phyloP scores from a whole-genome alignment of 768 basidiomycete species.

The Boletus huronensis region DNA sequence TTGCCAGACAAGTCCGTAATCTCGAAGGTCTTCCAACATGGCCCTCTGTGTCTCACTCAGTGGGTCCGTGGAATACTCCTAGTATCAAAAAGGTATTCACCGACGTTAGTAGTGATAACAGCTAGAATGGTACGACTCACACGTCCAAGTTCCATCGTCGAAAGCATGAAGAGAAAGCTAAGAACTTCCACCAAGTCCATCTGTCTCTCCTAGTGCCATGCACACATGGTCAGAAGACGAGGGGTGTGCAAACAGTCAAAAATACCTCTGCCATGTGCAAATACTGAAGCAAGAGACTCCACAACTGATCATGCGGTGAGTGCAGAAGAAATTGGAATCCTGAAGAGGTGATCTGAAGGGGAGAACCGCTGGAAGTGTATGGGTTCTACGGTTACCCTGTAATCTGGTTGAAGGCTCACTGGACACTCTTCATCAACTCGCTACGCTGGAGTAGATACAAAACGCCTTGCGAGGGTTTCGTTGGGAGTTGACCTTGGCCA shows the following conservation, averaged over 20 bases:
- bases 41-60: slow-evolving; percentile 74
- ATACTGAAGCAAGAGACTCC: slow-evolving; percentile 92
- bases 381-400: not conserved
- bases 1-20: slow-evolving; percentile 93
- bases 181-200: slow-evolving; percentile 94
- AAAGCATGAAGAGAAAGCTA: slow-evolving; percentile 94
- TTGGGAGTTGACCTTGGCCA: slow-evolving; percentile 68
- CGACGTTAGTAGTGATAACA: not conserved
- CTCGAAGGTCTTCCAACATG: slow-evolving; percentile 90
- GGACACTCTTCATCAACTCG: slow-evolving; percentile 75
- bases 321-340: slow-evolving; percentile 97
- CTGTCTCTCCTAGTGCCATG: slow-evolving; percentile 58
- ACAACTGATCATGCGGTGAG: slow-evolving; percentile 90
- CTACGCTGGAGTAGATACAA: slow-evolving; percentile 79
- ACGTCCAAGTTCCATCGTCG: slow-evolving; percentile 91
- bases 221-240: slow-evolving; percentile 15
- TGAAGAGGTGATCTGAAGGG: slow-evolving; percentile 81
- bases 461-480: slow-evolving; percentile 79
- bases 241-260: not conserved
- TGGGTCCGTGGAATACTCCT: slow-evolving; percentile 89
- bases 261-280: slow-evolving; percentile 79
- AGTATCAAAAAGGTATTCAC: not conserved
- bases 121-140: slow-evolving; percentile 41
- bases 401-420: slow-evolving; percentile 42
- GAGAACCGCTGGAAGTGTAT: slow-evolving; percentile 41